These are phyloP conservation scores for Diaporthe velutina DNA, from an alignment of 2,329 filamentous ascomycete species.

Conservation along the genomic window DNA sequence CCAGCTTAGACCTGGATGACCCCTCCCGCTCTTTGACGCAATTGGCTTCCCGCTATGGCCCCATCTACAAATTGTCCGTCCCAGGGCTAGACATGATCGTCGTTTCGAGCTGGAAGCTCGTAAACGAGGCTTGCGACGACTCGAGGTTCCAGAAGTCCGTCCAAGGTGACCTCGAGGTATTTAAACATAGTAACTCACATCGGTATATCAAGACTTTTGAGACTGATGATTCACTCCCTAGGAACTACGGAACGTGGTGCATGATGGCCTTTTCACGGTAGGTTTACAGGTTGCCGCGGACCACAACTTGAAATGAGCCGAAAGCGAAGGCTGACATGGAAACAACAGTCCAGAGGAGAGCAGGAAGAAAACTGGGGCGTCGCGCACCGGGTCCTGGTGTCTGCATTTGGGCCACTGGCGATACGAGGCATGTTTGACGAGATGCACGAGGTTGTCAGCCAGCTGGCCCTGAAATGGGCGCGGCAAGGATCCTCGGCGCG, in stretches of 20 bases:
- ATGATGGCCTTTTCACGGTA: slow-evolving; percentile 8
- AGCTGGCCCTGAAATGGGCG: slow-evolving; percentile 67
- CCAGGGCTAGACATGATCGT: slow-evolving; percentile 55
- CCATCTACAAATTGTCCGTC: slow-evolving; percentile 16
- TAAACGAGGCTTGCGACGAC: slow-evolving; percentile 49
- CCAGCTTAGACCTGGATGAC: slow-evolving; percentile 3
- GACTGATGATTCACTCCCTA: neutral
- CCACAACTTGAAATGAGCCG: neutral
- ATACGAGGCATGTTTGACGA: slow-evolving; percentile 67
- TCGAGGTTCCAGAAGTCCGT: slow-evolving; percentile 38
- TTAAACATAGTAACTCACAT: neutral
- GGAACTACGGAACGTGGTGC: slow-evolving; percentile 13
- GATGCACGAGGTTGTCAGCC: slow-evolving; percentile 63
- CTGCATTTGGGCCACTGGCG: slow-evolving; percentile 65
- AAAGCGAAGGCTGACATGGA: slow-evolving; percentile 27
- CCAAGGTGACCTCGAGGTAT: slow-evolving; percentile 29
- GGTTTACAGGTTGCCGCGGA: neutral
- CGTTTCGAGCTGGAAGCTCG: slow-evolving; percentile 60
- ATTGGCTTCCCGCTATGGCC: neutral
- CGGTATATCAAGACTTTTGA: neutral
- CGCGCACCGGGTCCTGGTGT: slow-evolving; percentile 63
- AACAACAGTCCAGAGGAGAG: slow-evolving; percentile 39
- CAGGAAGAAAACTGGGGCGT: slow-evolving; percentile 60
- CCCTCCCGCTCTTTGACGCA: neutral
- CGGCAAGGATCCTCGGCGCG: slow-evolving; percentile 43